Percentiles rank a stretch among this genome's conserved stretches.
phyloP scores from a whole-genome alignment of 2,329 filamentous ascomycete species.

The Stagonosporopsis rhizophila region DNA sequence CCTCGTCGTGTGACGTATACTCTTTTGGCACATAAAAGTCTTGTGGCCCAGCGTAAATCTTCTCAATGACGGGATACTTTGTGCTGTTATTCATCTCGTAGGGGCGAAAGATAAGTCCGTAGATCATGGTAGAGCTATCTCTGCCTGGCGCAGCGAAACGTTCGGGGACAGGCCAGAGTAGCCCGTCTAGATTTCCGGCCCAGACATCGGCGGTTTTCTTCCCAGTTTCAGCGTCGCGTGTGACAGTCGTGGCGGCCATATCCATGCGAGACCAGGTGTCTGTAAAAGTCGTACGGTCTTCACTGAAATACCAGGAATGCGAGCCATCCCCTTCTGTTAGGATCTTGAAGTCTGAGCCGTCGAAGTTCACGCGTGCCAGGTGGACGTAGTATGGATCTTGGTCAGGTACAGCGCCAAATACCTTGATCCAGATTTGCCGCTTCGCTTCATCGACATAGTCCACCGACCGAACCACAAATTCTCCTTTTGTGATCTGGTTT shows the following conservation, averaged over 20 bases:
- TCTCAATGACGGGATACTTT: constrained; percentile 38
- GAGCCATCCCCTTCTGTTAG: constrained; percentile 34
- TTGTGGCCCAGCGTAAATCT: constrained; percentile 38
- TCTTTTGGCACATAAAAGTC: constrained; percentile 34
- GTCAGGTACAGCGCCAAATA: constrained; percentile 28
- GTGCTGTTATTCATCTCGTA: constrained; percentile 31
- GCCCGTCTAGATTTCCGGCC: constrained; percentile 23
- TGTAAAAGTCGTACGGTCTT: constrained; percentile 26
- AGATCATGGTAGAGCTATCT: constrained; percentile 33
- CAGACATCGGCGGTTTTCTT: constrained; percentile 24
- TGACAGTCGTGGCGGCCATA: constrained; percentile 28
- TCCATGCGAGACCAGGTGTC: constrained; percentile 40
- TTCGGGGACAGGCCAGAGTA: constrained; percentile 31
- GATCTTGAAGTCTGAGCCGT: constrained; percentile 35
- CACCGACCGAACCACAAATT: constrained; percentile 39
- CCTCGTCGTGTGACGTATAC: constrained; percentile 21
- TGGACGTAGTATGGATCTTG: constrained; percentile 39
- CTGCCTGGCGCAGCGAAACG: constrained; percentile 34
- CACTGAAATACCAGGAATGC: constrained; percentile 28
- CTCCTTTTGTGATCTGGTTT: constrained; percentile 49
- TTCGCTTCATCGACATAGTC: constrained; percentile 33
- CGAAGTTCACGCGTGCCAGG: constrained; percentile 36
- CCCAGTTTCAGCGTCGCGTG: constrained; percentile 31
- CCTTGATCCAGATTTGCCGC: constrained; percentile 32
- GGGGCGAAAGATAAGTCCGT: constrained; percentile 37